Evolutionary conservation across 345 rosid species (phyloP), one percentile per base, ranked within the genome.

Genomic region (Firmiana major): DNA sequence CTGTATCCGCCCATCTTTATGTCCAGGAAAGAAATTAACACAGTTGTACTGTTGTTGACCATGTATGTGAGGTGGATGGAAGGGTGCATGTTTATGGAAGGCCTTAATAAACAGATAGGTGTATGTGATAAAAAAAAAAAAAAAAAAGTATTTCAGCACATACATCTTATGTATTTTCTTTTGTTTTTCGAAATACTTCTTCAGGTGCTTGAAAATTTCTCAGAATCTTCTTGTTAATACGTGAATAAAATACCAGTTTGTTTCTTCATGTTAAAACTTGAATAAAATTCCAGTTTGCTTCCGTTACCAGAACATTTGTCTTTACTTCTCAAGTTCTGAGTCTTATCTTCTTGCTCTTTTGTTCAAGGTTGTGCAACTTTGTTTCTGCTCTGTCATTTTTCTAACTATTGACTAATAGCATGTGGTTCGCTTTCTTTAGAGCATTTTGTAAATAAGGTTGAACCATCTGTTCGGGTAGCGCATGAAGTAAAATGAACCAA

Each of bases 71-170:
- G 65, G 74, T 63, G 68, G 70, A 71, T 67, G 64, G 72, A 72
- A 58, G 63, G 46, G 11, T 57, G 66, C 78, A 16, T 83, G 67
- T 76, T 54, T 48, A 73, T 46, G 79, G 75, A 83, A 79, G 71
- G 83, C 58, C 81, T 78, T 51, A 85, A 84, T 78, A 81, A 85
- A 77, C 45, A 15, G 75, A 64, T 48, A 54, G 53, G 77, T 76
- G 79, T 75, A 57, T 75, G 78, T 75, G 77, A 83, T 77, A 76
- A 80, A 26, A 54, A 83, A 79, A 76, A 80, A 26, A 54, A 78
- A 65, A 68, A 65, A 68, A 72, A 53, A 53, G 80, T 67, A 28
- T 43, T 76, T 60, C 74, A 49, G 78, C 69, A 43, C 73, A 24
- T 77, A 62, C 70, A 21, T 71, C 79, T 68, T 46, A 16, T 77